A percentile compares a stretch with the other conserved stretches of the same genome.
Evolutionary conservation across 2,329 filamentous ascomycete genomes (phyloP).

Genomic region (Apiospora malaysiana): DNA sequence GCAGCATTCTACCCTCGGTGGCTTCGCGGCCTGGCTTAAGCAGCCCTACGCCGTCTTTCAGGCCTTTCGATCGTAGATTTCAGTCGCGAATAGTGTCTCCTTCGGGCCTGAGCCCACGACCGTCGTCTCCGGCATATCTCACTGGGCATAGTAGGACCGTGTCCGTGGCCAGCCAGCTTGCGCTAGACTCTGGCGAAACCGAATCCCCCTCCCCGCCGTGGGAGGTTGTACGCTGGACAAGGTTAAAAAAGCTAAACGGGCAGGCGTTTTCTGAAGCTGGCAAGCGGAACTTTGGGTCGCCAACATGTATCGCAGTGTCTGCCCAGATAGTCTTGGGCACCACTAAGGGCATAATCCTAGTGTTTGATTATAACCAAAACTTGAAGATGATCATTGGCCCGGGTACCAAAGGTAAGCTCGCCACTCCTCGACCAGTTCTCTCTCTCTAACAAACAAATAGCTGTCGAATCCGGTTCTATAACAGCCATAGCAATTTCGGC

Average conservation of each 20-base stretch:
- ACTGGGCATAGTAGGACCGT: constrained; percentile 80
- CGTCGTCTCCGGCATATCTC: constrained; percentile 79
- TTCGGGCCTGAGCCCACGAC: constrained; percentile 64
- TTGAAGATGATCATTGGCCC: constrained; percentile 92
- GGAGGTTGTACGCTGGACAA: constrained; percentile 98
- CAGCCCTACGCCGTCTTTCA: constrained; percentile 81
- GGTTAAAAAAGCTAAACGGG: constrained; percentile 83
- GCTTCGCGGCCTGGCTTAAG: constrained; percentile 68
- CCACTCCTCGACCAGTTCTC: neutral
- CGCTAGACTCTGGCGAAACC: constrained; percentile 65
- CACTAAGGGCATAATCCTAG: constrained; percentile 89
- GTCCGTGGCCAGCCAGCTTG: constrained; percentile 75
- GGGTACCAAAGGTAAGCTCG: constrained; percentile 79
- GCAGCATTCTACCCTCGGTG: constrained; percentile 73
- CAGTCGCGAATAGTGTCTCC: constrained; percentile 81
- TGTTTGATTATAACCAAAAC: constrained; percentile 98
- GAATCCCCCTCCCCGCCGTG: constrained; percentile 83
- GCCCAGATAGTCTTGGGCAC: constrained; percentile 90
- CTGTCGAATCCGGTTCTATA: constrained; percentile 87
- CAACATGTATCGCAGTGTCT: constrained; percentile 88
- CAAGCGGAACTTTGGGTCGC: constrained; percentile 88
- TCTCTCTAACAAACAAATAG: constrained; percentile 53
- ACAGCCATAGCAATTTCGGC: constrained; percentile 90
- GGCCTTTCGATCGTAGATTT: constrained; percentile 94
- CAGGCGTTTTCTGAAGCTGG: constrained; percentile 93